Base-by-base conservation (phyloP, 2,329 filamentous ascomycete species). In the Fusarium sp. region DNA sequence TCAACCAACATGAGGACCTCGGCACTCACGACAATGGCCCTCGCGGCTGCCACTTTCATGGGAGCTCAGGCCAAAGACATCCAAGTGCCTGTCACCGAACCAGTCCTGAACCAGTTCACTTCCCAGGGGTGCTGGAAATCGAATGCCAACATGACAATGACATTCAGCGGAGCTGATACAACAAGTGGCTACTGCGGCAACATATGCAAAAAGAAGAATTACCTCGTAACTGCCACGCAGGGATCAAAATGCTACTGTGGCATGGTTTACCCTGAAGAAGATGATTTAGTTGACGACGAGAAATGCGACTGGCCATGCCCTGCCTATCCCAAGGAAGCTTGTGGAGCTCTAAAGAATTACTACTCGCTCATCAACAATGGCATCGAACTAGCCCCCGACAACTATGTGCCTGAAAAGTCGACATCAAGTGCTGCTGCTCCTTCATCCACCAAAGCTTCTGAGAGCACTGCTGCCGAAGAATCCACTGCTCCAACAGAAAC, bases 201-300 rank as follows among this genome's bases (percentile, higher is more conserved):
- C n/a, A n/a, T n/a, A n/a, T n/a, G n/a, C n/a, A n/a, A n/a, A n/a
- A n/a, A n/a, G n/a, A n/a, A n/a, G n/a, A n/a, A n/a, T n/a, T n/a
- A n/a, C n/a, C n/a, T n/a, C n/a, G n/a, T n/a, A n/a, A n/a, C n/a
- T n/a, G n/a, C n/a, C n/a, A n/a, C n/a, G n/a, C n/a, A n/a, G n/a
- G n/a, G n/a, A 19, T 86, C 86, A 17, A 81, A 83, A 19, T 97
- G 94, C 79, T 92, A 83, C 73, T 97, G 94, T 73, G 94, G 93
- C 60, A 80, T 88, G 65, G 78, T 83, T 59, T 84, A 94, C 46
- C 94, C 94, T 1, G 82, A 88, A 17, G 72, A 81, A 38, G 80
- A 80, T 17, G 80, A 81, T 39, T 75, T 89, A 61, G 84, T 87
- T 8, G 80, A 84, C 43, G 85, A 90, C 73, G 76, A 75, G 9